Evolutionary conservation across 768 basidiomycete species (phyloP), one percentile per base, ranked within the genome.

Genomic region (Cystofilobasidium bisporidii): DNA sequence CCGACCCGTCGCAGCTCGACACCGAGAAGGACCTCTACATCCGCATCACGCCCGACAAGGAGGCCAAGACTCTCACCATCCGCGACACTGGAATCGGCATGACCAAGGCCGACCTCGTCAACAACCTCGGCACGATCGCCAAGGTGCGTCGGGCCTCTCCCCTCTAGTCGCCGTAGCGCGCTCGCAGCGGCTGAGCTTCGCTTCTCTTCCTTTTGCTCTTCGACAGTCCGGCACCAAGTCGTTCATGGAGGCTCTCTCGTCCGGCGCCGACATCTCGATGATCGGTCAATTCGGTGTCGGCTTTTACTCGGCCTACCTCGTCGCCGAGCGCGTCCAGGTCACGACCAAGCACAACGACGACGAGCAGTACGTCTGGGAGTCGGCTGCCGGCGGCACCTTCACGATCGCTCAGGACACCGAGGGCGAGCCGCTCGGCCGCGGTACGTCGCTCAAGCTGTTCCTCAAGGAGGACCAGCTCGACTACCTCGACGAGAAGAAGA

Each of bases 311-410:
- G 89, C 91, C 20, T 98, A 98, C 84, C 91, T 99, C 74, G 93
- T 99, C 72, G 93, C 94, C 73, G 94, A 99, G 81, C 87, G 87
- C 72, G 94, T 99, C 4, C 93, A 96, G 79, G 91, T 99, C 77
- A 87, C 97, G 80, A 91, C 93, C 72, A 99, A 99, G 82, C 93
- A 99, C 84, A 98, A 99, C 76, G 94, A 98, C 74, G 94, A 98
- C 78, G 96, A 98, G 81, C 94, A 98, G 80, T 98, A 99, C 82
- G 92, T 99, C 80, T 99, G 94, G 96, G 94, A 99, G 83, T 99
- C 94, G n/a, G 88, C 96, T 71, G 94, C 94, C 38, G 96, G 94
- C 77, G 96, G 94, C 65, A 99, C 94, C 62, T 99, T 98, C 83
- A 98, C 96, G 76, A 96, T 99, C 81, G 96, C 93, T 59, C 87